Evolutionary conservation across 768 basidiomycete genomes (phyloP).

Genomic region (Clitopilus passeckerianus): DNA sequence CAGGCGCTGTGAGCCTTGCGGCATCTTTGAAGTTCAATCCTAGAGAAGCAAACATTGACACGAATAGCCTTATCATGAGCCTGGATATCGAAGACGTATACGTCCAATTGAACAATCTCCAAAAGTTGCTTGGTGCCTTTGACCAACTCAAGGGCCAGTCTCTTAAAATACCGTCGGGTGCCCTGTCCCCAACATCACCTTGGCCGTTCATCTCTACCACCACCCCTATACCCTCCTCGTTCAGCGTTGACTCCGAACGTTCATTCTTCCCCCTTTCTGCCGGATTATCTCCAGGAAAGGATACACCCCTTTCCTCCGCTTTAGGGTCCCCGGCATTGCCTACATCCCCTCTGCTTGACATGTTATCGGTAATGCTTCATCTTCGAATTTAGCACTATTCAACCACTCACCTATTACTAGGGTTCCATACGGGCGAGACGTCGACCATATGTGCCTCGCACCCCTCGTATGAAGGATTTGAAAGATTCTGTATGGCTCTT

Average conservation of each 20-base stretch:
- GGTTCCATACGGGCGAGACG: constrained; percentile 44
- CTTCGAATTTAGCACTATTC: constrained; percentile 10
- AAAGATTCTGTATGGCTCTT: constrained; percentile 30
- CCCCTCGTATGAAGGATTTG: constrained; percentile 32
- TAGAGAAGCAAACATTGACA: constrained; percentile 45
- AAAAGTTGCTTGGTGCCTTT: constrained; percentile 22
- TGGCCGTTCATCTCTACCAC: not conserved
- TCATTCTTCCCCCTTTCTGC: constrained; percentile 7
- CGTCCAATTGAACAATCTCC: constrained; percentile 41
- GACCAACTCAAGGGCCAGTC: constrained; percentile 3
- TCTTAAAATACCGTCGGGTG: not conserved
- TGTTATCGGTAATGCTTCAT: constrained; percentile 15
- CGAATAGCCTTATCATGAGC: constrained; percentile 43
- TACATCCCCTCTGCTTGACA: constrained; percentile 17
- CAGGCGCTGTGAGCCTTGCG: constrained; percentile 36
- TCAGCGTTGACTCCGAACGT: constrained; percentile 1
- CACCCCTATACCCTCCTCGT: not conserved
- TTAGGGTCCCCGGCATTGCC: constrained; percentile 15
- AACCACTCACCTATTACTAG: constrained; percentile 20
- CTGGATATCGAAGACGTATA: constrained; percentile 42
- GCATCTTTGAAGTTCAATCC: constrained; percentile 58
- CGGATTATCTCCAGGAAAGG: constrained; percentile 5
- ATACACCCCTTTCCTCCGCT: constrained; percentile 3
- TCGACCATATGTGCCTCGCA: constrained; percentile 27
- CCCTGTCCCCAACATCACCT: not conserved